A percentile compares a stretch with the other conserved stretches of the same genome.
These are phyloP conservation scores for Rhododendron henanense DNA, from an alignment of 148 eudicot genomes.

Conservation along the genomic window DNA sequence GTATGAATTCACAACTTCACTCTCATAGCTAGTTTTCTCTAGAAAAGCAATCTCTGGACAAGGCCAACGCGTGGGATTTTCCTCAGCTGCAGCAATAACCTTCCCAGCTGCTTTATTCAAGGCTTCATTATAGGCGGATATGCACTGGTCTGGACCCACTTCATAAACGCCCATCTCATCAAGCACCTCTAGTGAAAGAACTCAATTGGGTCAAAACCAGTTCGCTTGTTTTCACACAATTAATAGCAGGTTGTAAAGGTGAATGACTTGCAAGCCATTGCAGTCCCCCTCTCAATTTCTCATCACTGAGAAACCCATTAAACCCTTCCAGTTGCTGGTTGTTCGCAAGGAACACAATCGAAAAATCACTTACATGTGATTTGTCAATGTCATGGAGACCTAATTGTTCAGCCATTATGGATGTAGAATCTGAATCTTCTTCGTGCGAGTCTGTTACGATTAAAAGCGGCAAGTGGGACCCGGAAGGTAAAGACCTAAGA, in stretches of 20 bases:
- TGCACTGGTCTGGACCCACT: constrained; percentile 55
- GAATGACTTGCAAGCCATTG: constrained; percentile 74
- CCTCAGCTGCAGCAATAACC: constrained; percentile 50
- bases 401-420: constrained; percentile 35
- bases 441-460: constrained; percentile 39
- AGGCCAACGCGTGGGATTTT: constrained; percentile 73
- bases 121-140: constrained; percentile 75
- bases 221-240: constrained; percentile 47
- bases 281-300: constrained; percentile 65
- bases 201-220: constrained; percentile 51
- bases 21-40: constrained; percentile 45
- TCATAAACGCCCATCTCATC: constrained; percentile 29
- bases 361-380: constrained; percentile 44
- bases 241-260: constrained; percentile 52
- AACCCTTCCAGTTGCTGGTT: constrained; percentile 30
- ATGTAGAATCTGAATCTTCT: constrained; percentile 30
- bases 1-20: constrained; percentile 33
- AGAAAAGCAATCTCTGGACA: constrained; percentile 76
- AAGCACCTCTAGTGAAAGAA: constrained; percentile 38
- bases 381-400: constrained; percentile 61
- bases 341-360: constrained; percentile 35
- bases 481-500: constrained; percentile 50
- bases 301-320: constrained; percentile 69
- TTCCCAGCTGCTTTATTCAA: constrained; percentile 46
- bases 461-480: constrained; percentile 67